phyloP scores from a whole-genome alignment of 257 asterid genomes.

The Plantago major region DNA sequence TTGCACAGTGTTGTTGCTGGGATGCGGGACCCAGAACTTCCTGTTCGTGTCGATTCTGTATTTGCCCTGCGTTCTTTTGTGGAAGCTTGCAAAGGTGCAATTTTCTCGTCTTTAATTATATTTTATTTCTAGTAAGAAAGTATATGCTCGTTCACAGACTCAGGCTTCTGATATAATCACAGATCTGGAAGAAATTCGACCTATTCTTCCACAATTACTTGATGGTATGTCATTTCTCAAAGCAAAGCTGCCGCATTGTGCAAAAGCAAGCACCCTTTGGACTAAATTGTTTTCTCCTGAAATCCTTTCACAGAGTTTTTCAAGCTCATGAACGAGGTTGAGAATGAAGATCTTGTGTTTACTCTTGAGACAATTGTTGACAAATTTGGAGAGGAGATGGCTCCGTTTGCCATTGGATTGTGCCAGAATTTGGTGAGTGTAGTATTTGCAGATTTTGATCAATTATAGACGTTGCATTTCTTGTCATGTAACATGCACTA shows the following conservation, averaged over 20 bases:
- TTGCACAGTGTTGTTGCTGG: slow-evolving; percentile 91
- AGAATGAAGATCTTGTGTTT: slow-evolving; percentile 98
- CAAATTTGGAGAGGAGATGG: slow-evolving; percentile 99
- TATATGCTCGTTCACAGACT: slow-evolving; percentile 15
- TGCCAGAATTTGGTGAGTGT: slow-evolving; percentile 90
- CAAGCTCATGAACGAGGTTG: slow-evolving; percentile 96
- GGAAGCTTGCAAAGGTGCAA: slow-evolving; percentile 91
- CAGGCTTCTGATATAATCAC: slow-evolving; percentile 15
- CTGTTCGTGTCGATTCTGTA: slow-evolving; percentile 97
- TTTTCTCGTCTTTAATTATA: slow-evolving; percentile 14
- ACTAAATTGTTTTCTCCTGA: slow-evolving; percentile 10
- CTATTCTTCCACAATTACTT: slow-evolving; percentile 88
- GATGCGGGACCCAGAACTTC: slow-evolving; percentile 97
- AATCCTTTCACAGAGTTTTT: slow-evolving; percentile 66
- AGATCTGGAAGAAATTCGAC: slow-evolving; percentile 88
- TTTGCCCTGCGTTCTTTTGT: slow-evolving; percentile 91
- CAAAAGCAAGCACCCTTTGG: slow-evolving; percentile 1
- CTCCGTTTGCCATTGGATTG: slow-evolving; percentile 94
- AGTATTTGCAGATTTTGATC: slow-evolving; percentile 9
- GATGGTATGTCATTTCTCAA: slow-evolving; percentile 58
- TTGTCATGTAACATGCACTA: slow-evolving; percentile 5
- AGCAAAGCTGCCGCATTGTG: slow-evolving; percentile 1
- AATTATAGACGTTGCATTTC: background rate
- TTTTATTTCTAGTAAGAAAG: background rate
- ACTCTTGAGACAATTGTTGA: slow-evolving; percentile 98